Percentiles rank a stretch among this genome's conserved stretches.
Conservation (phyloP, 1,284 basidiomycete genomes). For the Sporisorium sorghi region DNA sequence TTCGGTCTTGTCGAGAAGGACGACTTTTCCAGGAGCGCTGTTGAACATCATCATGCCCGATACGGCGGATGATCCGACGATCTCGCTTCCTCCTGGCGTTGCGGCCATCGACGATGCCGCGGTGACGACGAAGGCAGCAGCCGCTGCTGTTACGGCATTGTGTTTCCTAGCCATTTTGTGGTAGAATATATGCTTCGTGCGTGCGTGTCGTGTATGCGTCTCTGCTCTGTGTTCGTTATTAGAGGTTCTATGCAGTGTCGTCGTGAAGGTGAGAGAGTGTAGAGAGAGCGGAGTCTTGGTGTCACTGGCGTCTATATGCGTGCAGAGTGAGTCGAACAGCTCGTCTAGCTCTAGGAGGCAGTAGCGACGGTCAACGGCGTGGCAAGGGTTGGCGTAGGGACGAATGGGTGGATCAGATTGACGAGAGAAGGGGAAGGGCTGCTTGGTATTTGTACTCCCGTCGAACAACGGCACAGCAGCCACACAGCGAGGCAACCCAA, state of each 20-base stretch:
- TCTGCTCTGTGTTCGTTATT: not conserved
- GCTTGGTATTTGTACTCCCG: conserved; percentile 6
- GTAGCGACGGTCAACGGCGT: conserved; percentile 1
- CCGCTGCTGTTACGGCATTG: conserved; percentile 18
- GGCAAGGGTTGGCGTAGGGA: not conserved
- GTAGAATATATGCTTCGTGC: not conserved
- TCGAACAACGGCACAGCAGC: not conserved
- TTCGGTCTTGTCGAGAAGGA: conserved; percentile 70
- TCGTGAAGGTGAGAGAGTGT: not conserved
- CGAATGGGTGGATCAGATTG: not conserved
- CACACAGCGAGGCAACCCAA: no score
- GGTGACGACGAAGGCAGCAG: conserved; percentile 20
- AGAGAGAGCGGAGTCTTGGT: not conserved
- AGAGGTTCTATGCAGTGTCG: not conserved
- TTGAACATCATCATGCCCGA: conserved; percentile 66
- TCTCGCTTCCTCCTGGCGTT: conserved; percentile 46
- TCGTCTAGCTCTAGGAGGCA: not conserved
- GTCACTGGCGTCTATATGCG: not conserved
- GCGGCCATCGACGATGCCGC: conserved; percentile 36
- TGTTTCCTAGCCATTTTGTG: conserved; percentile 19
- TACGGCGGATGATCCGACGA: conserved; percentile 52
- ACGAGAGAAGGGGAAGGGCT: no score
- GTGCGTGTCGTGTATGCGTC: not conserved
- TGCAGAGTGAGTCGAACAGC: no score
- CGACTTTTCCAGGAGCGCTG: conserved; percentile 59